These are phyloP conservation scores for Pseudozyma sp. DNA, from an alignment of 1,284 basidiomycete genomes.

Conservation along the genomic window DNA sequence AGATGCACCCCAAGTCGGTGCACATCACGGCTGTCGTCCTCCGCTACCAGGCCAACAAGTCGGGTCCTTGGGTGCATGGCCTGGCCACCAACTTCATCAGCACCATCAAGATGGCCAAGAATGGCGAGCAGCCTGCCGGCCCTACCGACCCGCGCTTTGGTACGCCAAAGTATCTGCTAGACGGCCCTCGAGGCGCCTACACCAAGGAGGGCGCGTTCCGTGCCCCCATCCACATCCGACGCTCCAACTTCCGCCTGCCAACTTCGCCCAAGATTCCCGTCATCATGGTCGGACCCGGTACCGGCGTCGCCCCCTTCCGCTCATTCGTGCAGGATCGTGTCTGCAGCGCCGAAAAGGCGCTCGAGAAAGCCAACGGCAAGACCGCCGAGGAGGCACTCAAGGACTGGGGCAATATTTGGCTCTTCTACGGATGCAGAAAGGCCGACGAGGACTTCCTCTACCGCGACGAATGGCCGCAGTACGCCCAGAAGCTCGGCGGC, in stretches of 20 bases:
- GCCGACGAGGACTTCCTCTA: constrained; percentile 91
- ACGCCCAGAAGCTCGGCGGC: constrained; percentile 84
- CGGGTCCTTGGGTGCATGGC: constrained; percentile 57
- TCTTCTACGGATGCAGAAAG: constrained; percentile 95
- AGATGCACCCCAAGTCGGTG: constrained; percentile 85
- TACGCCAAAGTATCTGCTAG: constrained; percentile 82
- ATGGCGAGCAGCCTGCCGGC: constrained; percentile 67
- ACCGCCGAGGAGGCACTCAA: constrained; percentile 88
- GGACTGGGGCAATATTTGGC: constrained; percentile 92
- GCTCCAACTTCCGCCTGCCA: constrained; percentile 94
- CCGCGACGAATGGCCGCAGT: constrained; percentile 92
- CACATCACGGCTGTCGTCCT: constrained; percentile 92
- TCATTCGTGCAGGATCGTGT: constrained; percentile 98
- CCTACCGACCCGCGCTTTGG: constrained; percentile 64
- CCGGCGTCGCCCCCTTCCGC: constrained; percentile 97
- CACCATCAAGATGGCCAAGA: constrained; percentile 76
- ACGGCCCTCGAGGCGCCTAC: constrained; percentile 89
- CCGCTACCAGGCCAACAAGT: constrained; percentile 54
- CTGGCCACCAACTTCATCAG: constrained; percentile 67
- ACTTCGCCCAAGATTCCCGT: constrained; percentile 97
- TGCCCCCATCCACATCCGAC: constrained; percentile 90
- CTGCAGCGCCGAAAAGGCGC: constrained; percentile 88
- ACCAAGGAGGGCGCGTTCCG: constrained; percentile 76
- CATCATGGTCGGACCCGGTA: constrained; percentile 98
- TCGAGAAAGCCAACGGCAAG: constrained; percentile 83